Evolutionary conservation across 2,329 filamentous ascomycete species (phyloP), one percentile per base, ranked within the genome.

Genomic region (Chlorencoelia australis): DNA sequence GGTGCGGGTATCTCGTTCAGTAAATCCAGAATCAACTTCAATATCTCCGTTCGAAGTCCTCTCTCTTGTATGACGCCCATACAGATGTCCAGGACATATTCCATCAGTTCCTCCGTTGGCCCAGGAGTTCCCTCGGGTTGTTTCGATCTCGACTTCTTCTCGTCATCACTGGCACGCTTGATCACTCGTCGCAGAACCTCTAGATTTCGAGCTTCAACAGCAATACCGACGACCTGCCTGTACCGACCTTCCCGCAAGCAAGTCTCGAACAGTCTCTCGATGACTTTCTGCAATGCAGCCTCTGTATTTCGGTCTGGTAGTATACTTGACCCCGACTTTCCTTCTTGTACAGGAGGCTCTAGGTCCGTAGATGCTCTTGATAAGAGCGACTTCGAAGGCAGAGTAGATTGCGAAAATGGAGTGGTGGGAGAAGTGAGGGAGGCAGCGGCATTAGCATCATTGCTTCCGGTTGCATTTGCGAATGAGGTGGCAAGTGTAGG

Each of bases 11-110:
- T 91, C 40, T 93, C 85, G 64, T 82, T 94, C 24, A 98, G 70
- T n/a, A 98, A 75, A 41, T 89, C 84, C n/a, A 98, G 76, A 38
- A 98, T 91, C 30, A 98, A 71, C 51, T 82, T 80, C 41, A 98
- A 64, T 35, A 98, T 95, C 66, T 91, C 69, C 22, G 72, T 75
- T 44, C 91, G 78, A 54, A 96, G 74, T 31, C 79, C 79, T 35
- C 89, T 77, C 64, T 98, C 91, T 62, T 96, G 91, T 13, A 98
- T 87, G 42, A 96, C 81, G 44, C 93, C 88, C 86, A 98, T 94
- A 68, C 89, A 95, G 48, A 98, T 93, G 49, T 88, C 79, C 43
- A 98, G 65, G 14, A 91, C 82, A 55, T 98, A 98, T 50, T 98
- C 91, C 80, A 98, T 91, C 39, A 98, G 65, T 58, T 96, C 89